Conservation (phyloP, 2,329 filamentous ascomycete genomes). For the Fusarium globosum region DNA sequence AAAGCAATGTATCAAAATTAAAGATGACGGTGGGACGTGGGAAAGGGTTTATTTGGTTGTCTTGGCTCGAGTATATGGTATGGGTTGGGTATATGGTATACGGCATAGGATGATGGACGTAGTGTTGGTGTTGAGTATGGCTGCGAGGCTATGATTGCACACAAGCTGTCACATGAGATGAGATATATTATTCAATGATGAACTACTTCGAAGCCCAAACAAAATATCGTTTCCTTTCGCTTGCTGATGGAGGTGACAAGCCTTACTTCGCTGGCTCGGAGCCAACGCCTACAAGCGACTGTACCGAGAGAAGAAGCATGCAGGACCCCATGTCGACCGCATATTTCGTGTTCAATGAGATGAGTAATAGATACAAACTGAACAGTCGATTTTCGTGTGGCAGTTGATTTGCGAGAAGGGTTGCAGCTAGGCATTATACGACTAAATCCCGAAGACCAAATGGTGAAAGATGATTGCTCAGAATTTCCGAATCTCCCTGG, state of each 20-base stretch:
- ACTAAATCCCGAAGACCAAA: not conserved
- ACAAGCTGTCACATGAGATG: conserved; percentile 27
- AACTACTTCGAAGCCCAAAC: conserved; percentile 18
- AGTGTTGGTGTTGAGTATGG: conserved; percentile 20
- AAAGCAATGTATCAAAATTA: conserved; percentile 44
- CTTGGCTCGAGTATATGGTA: conserved; percentile 41
- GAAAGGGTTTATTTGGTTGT: conserved; percentile 36
- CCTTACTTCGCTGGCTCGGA: not conserved
- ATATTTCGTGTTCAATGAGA: not conserved
- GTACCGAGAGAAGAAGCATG: not conserved
- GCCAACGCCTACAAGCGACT: not conserved
- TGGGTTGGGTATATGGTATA: conserved; percentile 40
- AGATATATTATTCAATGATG: conserved; percentile 32
- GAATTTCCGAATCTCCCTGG: not conserved
- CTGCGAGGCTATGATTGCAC: conserved; percentile 22
- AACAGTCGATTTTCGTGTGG: not conserved
- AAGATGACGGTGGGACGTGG: conserved; percentile 33
- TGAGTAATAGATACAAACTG: not conserved
- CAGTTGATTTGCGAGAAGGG: not conserved
- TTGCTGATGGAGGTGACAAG: not conserved
- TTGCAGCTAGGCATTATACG: not conserved
- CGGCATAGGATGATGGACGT: conserved; percentile 20
- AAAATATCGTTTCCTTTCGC: not conserved
- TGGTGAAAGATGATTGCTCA: conserved; percentile 5
- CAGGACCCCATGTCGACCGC: not conserved